Evolutionary conservation across 2,329 filamentous ascomycete genomes (phyloP).

Genomic region (Fusarium sp.): DNA sequence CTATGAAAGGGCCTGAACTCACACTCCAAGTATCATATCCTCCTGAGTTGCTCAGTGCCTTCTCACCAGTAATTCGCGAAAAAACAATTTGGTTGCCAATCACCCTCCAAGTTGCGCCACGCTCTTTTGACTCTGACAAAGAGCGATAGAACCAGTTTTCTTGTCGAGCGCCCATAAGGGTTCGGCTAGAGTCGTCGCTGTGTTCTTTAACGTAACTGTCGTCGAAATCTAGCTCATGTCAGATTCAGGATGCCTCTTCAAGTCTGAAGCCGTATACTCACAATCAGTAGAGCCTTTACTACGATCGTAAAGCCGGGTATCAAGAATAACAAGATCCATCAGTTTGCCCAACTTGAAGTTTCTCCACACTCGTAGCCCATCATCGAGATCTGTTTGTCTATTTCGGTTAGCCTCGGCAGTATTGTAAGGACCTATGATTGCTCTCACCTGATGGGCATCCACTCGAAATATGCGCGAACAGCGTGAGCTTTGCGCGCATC

Average conservation of each 20-base stretch:
- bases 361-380: slow-evolving; percentile 1
- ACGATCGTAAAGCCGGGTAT: slow-evolving; percentile 10
- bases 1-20: background rate
- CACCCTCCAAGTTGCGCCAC: slow-evolving; percentile 9
- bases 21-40: slow-evolving; percentile 10
- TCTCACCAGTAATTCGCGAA: slow-evolving; percentile 7
- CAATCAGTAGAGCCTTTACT: slow-evolving; percentile 5
- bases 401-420: background rate
- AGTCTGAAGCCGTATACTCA: background rate
- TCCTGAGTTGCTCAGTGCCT: background rate
- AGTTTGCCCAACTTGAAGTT: background rate
- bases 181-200: slow-evolving; percentile 4
- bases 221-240: background rate
- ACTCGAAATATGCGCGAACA: slow-evolving; percentile 12
- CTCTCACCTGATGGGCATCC: slow-evolving; percentile 12
- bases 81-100: slow-evolving; percentile 12
- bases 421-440: background rate
- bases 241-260: rapidly evolving
- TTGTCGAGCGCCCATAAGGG: background rate
- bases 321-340: slow-evolving; percentile 10
- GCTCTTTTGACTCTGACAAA: background rate
- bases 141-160: slow-evolving; percentile 19
- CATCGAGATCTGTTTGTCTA: slow-evolving; percentile 11
- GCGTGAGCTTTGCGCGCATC: slow-evolving; percentile 13
- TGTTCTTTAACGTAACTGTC: background rate